Conservation (phyloP, 1,284 basidiomycete species). For the Cryptococcus hybrid region DNA sequence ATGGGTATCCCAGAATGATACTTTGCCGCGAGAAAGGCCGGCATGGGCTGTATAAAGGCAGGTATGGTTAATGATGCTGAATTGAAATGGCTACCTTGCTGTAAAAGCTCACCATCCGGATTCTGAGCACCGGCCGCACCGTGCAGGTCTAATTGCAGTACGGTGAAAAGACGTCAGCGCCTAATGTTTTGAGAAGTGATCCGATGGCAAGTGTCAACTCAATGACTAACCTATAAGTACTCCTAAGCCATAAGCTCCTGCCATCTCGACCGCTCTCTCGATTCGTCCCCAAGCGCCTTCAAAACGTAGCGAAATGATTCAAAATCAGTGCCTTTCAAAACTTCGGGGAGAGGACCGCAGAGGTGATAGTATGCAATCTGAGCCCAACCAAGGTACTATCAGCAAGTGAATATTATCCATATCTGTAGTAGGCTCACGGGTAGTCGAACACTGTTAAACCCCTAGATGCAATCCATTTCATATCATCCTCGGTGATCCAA, state of each 20-base stretch:
- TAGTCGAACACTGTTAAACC: slow-evolving; percentile 79
- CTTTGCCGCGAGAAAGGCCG: slow-evolving; percentile 45
- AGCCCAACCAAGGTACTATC: neutral
- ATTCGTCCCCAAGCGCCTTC: slow-evolving; percentile 71
- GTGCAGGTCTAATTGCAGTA: slow-evolving; percentile 50
- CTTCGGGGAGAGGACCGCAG: slow-evolving; percentile 60
- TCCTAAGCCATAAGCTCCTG: slow-evolving; percentile 65
- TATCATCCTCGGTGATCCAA: slow-evolving; percentile 70
- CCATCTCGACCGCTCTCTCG: slow-evolving; percentile 63
- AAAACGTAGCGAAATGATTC: slow-evolving; percentile 58
- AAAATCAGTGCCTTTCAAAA: slow-evolving; percentile 73
- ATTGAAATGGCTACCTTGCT: neutral
- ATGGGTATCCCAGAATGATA: slow-evolving; percentile 44
- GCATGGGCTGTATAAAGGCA: slow-evolving; percentile 35
- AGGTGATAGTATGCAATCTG: slow-evolving; percentile 80
- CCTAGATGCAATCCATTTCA: slow-evolving; percentile 66
- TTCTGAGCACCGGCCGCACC: slow-evolving; percentile 54
- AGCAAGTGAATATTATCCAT: neutral
- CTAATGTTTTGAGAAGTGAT: neutral
- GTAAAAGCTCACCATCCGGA: slow-evolving; percentile 44
- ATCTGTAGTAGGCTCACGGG: slow-evolving; percentile 58
- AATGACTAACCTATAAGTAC: slow-evolving; percentile 66
- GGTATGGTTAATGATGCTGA: slow-evolving; percentile 4
- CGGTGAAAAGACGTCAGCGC: slow-evolving; percentile 2
- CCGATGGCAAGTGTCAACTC: neutral